Percentiles rank a stretch among this genome's conserved stretches.
phyloP scores from a whole-genome alignment of 805 yeast species.

The Spathaspora gorwiae region DNA sequence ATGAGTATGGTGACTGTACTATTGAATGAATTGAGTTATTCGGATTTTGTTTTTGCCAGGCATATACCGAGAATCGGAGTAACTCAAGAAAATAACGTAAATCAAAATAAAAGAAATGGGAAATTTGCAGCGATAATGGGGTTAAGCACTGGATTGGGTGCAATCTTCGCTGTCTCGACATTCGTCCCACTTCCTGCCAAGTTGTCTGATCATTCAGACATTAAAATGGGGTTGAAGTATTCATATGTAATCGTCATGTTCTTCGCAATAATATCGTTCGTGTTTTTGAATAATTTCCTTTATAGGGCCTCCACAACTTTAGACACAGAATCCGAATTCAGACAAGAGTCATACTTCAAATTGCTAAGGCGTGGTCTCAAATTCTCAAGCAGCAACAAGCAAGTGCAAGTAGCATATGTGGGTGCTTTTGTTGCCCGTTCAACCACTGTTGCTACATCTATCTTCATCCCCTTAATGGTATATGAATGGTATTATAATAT shows the following conservation, averaged over 20 bases:
- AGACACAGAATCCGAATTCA: constrained; percentile 16
- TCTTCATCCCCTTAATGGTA: constrained; percentile 61
- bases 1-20: constrained; percentile 59
- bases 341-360: constrained; percentile 29
- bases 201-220: constrained; percentile 30
- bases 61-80: constrained; percentile 17
- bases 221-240: constrained; percentile 38
- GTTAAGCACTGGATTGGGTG: constrained; percentile 60
- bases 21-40: constrained; percentile 50
- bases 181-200: constrained; percentile 55
- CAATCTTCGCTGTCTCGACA: constrained; percentile 54
- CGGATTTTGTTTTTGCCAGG: constrained; percentile 33
- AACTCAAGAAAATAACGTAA: constrained; percentile 5
- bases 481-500: constrained; percentile 49
- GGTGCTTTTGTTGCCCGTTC: constrained; percentile 64
- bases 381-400: constrained; percentile 42
- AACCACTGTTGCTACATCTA: constrained; percentile 52
- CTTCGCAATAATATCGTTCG: constrained; percentile 35
- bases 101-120: constrained; percentile 30
- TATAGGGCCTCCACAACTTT: constrained; percentile 33
- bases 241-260: constrained; percentile 49
- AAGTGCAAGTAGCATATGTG: constrained; percentile 51
- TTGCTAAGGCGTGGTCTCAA: constrained; percentile 45
- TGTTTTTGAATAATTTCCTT: constrained; percentile 36
- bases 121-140: constrained; percentile 60